Evolutionary conservation across 805 yeast species (phyloP), one percentile per base, ranked within the genome.

Genomic region (Pichia cephalocereana): DNA sequence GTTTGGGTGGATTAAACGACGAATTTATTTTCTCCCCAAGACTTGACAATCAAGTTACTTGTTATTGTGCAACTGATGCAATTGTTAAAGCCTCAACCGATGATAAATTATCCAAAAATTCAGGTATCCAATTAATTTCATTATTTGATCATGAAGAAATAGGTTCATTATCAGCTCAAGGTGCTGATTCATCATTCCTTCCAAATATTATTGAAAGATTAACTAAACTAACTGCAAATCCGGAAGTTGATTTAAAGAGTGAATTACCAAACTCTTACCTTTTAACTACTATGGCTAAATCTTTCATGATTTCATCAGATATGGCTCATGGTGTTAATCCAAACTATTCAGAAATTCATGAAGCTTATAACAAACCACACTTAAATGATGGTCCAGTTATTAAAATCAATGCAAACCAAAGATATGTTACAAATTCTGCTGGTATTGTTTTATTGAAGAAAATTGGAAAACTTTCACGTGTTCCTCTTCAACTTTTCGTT

Each of bases 261-360:
- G 67, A 65, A 49, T 46, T 58, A 2, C 54, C 66, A 15, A 54
- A 63, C 6, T 67, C 79, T 0, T 65, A 65, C 40, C 72, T 77
- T 51, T 67, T 76, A 49, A 78, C 81, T 54, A 64, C 83, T 1
- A 73, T 81, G 68, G 74, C 90, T 9, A 83, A 82, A 62, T 88
- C 97, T 1, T 90, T 93, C 65, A 75, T 91, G 56, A 65, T 93
- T 41, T 90, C 97, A 0, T 86, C 96, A 0, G 99, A 91, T 64
- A 93, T 89, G 80, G 96, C 98, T 1, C 99, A 91, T 63, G 98
- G 96, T 32, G 84, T 91, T 38, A 96, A 91, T 65, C 99, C 99
- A 49, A 91, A 91, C 66, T 91, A 91, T 64, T 68, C 77, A 6
- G 76, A 74, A 46, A 77, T 77, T 57, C 85, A 93, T 66, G 98